Base-by-base conservation (phyloP, 805 yeast genomes). In the Jamesozyma hellenica region DNA sequence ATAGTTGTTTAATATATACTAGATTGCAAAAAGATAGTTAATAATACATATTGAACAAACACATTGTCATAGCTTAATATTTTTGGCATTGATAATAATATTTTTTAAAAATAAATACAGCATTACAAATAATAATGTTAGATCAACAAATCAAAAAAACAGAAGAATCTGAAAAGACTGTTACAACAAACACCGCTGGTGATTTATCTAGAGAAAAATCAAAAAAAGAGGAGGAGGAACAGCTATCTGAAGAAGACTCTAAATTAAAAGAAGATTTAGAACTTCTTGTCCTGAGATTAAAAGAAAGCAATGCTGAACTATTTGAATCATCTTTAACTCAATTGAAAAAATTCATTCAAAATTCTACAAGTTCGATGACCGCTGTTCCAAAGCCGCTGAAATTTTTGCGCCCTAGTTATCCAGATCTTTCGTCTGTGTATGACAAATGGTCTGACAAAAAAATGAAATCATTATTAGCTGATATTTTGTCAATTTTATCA, bases 381-480 rank as follows among this genome's bases (percentile, higher is more conserved):
- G 99, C 99, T 3, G 98, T 92, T 38, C 99, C 99, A 29, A 92
- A 92, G 63, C 99, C 99, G 4, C 74, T 92, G 65, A 94, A 92
- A 67, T 92, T 92, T 59, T 71, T 92, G 48, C 77, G 95, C 55
- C 95, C 96, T 7, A 84, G 78, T 55, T 92, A 80, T 58, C 78
- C 80, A 16, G 53, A 70, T n/a, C 68, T 92, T 53, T 74, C 75
- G 27, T 71, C 67, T 40, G 64, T 83, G 30, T 82, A 80, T 60
- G 78, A 74, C 28, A 66, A 68, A 28, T 86, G 96, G 95, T 63
- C 68, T 11, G 66, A 68, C 38, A 52, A 58, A 3, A 53, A 55
- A 4, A 63, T 75, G 41, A 73, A 74, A 46, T 64, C 71, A 34
- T 69, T 71, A 47, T 71, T 92, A 41, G 94, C 96, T 4, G 98